phyloP scores from a whole-genome alignment of 768 basidiomycete genomes.

The Tricholoma hemisulphureum region DNA sequence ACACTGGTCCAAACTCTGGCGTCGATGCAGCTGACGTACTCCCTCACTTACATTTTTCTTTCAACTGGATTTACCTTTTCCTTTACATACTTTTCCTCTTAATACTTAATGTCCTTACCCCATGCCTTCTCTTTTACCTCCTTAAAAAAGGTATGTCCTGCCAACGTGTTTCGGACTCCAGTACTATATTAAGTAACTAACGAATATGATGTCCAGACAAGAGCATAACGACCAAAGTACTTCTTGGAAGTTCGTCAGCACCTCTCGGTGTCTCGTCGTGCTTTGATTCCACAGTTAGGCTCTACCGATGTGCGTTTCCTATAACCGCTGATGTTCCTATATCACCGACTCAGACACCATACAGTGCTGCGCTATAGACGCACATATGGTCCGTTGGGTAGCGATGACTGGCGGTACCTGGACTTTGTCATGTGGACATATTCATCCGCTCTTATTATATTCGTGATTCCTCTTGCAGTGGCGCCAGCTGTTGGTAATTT shows the following conservation, averaged over 20 bases:
- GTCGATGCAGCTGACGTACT: neutral
- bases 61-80: neutral
- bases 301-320: slow-evolving; percentile 24
- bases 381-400: slow-evolving; percentile 26
- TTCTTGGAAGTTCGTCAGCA: slow-evolving; percentile 30
- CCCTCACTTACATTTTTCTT: neutral
- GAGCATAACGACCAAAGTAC: slow-evolving; percentile 18
- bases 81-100: slow-evolving; percentile 25
- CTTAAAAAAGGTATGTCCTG: slow-evolving; percentile 25
- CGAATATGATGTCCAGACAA: slow-evolving; percentile 15
- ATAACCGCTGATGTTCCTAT: too few relatives aligned
- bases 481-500: slow-evolving; percentile 26
- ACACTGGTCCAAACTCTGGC: neutral
- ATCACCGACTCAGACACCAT: too few relatives aligned
- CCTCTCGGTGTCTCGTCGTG: slow-evolving; percentile 31
- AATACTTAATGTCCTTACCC: slow-evolving; percentile 28
- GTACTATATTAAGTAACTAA: neutral
- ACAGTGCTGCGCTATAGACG: slow-evolving; percentile 21
- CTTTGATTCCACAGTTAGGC: slow-evolving; percentile 29
- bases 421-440: slow-evolving; percentile 36
- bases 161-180: too few relatives aligned
- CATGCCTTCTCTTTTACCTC: slow-evolving; percentile 28
- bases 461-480: slow-evolving; percentile 28
- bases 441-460: slow-evolving; percentile 26
- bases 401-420: slow-evolving; percentile 29